phyloP scores from a whole-genome alignment of 495 filamentous ascomycete genomes.

The Xylaria cubensis region DNA sequence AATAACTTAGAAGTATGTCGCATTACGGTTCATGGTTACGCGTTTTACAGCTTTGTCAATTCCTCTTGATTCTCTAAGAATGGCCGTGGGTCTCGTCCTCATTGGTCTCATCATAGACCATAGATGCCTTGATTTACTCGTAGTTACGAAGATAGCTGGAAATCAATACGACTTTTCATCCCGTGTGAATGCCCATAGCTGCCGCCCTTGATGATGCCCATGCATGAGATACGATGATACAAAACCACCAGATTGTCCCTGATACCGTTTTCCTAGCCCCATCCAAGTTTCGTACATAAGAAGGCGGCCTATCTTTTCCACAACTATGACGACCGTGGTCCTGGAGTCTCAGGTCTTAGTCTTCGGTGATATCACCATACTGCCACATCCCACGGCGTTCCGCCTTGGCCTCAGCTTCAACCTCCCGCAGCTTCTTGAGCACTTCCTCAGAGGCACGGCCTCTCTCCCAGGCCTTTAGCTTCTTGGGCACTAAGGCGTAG shows the following conservation, averaged over 20 bases:
- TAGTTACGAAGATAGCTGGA: background rate
- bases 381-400: constrained; percentile 91
- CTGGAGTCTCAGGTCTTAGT: constrained; percentile 52
- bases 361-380: constrained; percentile 94
- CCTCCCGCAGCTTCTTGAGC: constrained; percentile 68
- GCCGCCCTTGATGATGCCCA: constrained; percentile 11
- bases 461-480: constrained; percentile 88
- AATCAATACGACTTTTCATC: constrained; percentile 21
- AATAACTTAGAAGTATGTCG: background rate
- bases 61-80: background rate
- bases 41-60: background rate
- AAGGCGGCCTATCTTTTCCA: background rate
- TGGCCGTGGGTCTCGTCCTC: background rate
- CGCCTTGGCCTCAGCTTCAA: constrained; percentile 76
- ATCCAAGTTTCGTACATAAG: constrained; percentile 8
- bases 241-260: background rate
- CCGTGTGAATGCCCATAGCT: background rate
- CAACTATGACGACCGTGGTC: background rate
- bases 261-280: constrained; percentile 5
- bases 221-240: constrained; percentile 14
- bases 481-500: constrained; percentile 85
- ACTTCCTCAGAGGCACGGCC: constrained; percentile 68
- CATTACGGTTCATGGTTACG: background rate
- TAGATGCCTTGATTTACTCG: background rate
- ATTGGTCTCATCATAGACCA: constrained; percentile 4